Percentiles rank a stretch among this genome's conserved stretches.
Evolutionary conservation across 2,329 filamentous ascomycete genomes (phyloP).

Genomic region (Dothideomycetidae sp.): DNA sequence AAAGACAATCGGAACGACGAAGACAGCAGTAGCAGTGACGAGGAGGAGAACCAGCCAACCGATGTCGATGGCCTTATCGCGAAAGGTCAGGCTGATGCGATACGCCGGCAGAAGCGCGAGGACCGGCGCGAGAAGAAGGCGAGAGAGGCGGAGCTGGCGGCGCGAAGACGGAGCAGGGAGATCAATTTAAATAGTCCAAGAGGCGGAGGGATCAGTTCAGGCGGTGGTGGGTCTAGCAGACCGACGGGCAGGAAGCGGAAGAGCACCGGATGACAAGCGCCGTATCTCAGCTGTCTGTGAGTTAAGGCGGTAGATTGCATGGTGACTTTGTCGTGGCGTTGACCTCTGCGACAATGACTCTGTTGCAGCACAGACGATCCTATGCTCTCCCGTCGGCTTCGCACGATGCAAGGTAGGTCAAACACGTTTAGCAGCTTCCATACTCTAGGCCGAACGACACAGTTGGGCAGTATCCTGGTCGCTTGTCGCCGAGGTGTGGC

Average conservation of each 20-base stretch:
- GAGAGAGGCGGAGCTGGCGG: slow-evolving; percentile 1
- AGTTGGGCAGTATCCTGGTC: no score
- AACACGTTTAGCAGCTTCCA: no score
- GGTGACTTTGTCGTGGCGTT: no score
- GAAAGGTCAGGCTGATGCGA: slow-evolving; percentile 3
- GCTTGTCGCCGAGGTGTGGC: no score
- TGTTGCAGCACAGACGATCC: no score
- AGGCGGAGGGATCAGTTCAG: not conserved
- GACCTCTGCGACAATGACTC: no score
- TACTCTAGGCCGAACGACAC: no score
- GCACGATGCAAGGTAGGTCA: no score
- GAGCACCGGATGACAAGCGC: not conserved
- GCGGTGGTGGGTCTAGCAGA: slow-evolving; percentile 1
- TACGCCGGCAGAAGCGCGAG: slow-evolving; percentile 2
- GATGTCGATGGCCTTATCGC: slow-evolving; percentile 6
- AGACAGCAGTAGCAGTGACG: slow-evolving; percentile 1
- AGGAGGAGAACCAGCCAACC: slow-evolving; percentile 2
- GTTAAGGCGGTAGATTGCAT: no score
- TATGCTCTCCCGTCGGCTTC: no score
- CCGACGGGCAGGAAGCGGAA: not conserved
- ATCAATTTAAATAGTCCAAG: slow-evolving; percentile 6
- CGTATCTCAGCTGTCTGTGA: no score
- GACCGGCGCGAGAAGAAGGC: slow-evolving; percentile 1
- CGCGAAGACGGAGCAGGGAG: slow-evolving; percentile 3
- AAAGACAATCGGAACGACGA: not conserved